These are phyloP conservation scores for Tulasnella sp. DNA, from an alignment of 768 basidiomycete species.

Conservation along the genomic window DNA sequence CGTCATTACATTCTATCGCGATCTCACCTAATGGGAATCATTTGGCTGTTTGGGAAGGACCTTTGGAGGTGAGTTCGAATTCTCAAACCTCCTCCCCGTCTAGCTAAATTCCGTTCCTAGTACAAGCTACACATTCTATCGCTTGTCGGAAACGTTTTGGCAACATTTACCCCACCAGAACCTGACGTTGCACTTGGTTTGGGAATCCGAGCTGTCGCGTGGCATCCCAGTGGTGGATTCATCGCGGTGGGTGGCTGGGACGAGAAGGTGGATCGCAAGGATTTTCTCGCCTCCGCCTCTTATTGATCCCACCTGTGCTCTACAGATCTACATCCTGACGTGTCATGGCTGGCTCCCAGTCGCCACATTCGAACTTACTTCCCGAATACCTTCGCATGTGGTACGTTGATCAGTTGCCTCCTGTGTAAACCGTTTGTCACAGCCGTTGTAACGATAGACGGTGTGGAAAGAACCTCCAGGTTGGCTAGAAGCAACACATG, in stretches of 20 bases:
- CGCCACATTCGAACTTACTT: constrained; percentile 47
- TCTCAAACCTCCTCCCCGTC: neutral
- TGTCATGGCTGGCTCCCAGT: constrained; percentile 61
- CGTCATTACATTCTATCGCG: constrained; percentile 53
- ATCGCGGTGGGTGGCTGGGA: constrained; percentile 80
- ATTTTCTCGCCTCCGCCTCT: neutral
- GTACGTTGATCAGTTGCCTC: constrained; percentile 32
- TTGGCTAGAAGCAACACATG: constrained; percentile 75
- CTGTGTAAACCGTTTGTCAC: neutral
- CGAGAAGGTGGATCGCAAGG: constrained; percentile 46
- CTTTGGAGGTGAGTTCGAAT: constrained; percentile 56
- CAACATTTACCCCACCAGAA: constrained; percentile 49
- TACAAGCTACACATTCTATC: constrained; percentile 65
- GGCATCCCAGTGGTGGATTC: constrained; percentile 81
- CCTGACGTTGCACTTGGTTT: constrained; percentile 57
- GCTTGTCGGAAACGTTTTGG: constrained; percentile 49
- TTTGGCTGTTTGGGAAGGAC: constrained; percentile 72
- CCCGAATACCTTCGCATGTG: constrained; percentile 41
- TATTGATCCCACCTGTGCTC: constrained; percentile 10
- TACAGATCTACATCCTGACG: constrained; percentile 63
- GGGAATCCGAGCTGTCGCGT: constrained; percentile 63
- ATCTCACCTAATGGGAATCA: constrained; percentile 67
- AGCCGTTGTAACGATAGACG: constrained; percentile 33
- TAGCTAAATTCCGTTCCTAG: constrained; percentile 28
- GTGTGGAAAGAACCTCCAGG: constrained; percentile 77